Percentiles rank a stretch among this genome's conserved stretches.
Evolutionary conservation across 1,139 yeast genomes (phyloP).

Genomic region (Geotrichum fermentans): DNA sequence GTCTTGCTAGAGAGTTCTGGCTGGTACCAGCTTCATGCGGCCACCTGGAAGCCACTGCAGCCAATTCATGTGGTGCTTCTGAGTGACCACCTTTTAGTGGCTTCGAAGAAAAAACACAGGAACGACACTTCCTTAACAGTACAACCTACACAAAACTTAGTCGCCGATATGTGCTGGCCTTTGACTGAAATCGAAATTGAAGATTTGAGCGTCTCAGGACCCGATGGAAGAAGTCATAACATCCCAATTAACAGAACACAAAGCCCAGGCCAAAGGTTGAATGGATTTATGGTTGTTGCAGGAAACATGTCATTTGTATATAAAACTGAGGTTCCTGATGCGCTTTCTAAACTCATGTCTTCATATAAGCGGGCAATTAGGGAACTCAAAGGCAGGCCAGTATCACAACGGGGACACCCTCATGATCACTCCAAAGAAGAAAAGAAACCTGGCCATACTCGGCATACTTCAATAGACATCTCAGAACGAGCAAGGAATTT

Average conservation of each 20-base stretch:
- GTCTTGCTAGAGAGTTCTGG: slow-evolving; percentile 73
- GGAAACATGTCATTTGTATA: slow-evolving; percentile 53
- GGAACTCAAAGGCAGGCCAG: slow-evolving; percentile 45
- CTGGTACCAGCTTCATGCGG: slow-evolving; percentile 84
- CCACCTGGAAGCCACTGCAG: slow-evolving; percentile 78
- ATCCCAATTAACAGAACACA: slow-evolving; percentile 17
- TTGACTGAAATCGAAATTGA: slow-evolving; percentile 55
- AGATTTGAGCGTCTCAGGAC: slow-evolving; percentile 34
- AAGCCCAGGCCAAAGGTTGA: slow-evolving; percentile 43
- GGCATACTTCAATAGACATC: slow-evolving; percentile 22
- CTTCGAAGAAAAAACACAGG: slow-evolving; percentile 52
- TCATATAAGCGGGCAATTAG: slow-evolving; percentile 62
- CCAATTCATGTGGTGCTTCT: slow-evolving; percentile 72
- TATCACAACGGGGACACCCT: not conserved
- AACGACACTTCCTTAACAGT: slow-evolving; percentile 23
- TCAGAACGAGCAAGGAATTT: slow-evolving; percentile 33
- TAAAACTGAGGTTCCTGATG: slow-evolving; percentile 60
- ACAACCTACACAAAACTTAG: slow-evolving; percentile 40
- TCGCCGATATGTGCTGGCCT: slow-evolving; percentile 80
- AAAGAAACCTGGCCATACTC: slow-evolving; percentile 17
- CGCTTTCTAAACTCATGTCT: slow-evolving; percentile 52
- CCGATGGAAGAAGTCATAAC: slow-evolving; percentile 13
- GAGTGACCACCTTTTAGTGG: slow-evolving; percentile 73
- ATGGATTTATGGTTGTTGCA: slow-evolving; percentile 35
- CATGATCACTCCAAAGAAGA: slow-evolving; percentile 8